Evolutionary conservation across 495 filamentous ascomycete genomes (phyloP).

Genomic region (Diplogelasinospora grovesii): DNA sequence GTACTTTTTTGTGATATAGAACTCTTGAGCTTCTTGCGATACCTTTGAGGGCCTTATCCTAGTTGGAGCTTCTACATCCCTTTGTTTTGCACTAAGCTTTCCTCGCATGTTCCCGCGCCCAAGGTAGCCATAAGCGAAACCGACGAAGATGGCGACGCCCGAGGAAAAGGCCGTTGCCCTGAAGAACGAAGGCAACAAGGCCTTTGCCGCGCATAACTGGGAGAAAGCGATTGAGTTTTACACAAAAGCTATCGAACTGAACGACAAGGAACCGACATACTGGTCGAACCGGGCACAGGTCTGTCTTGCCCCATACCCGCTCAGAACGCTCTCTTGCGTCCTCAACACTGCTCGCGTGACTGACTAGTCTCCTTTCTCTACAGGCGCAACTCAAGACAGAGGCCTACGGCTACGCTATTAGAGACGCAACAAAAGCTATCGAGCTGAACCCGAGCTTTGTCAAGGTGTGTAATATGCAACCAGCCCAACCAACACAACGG

Average conservation of each 20-base stretch:
- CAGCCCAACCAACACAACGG: too few species aligned
- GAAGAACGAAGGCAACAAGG: conserved; percentile 92
- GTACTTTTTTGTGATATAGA: not conserved
- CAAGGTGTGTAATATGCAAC: conserved; percentile 57
- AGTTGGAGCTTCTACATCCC: not conserved
- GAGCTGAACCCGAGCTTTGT: conserved; percentile 82
- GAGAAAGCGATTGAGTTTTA: conserved; percentile 76
- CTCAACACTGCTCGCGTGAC: conserved; percentile 37
- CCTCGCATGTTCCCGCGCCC: conserved; percentile 9
- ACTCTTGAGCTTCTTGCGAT: not conserved
- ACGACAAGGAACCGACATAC: conserved; percentile 79
- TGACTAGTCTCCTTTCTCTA: conserved; percentile 18
- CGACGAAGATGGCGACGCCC: conserved; percentile 22
- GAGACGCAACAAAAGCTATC: conserved; percentile 89
- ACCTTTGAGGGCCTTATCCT: too few species aligned
- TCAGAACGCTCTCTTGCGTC: not conserved
- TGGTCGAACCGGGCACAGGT: conserved; percentile 95
- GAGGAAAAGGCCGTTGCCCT: conserved; percentile 63
- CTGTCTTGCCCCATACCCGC: conserved; percentile 26
- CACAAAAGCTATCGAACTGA: conserved; percentile 79
- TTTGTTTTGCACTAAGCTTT: not conserved
- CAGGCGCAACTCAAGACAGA: conserved; percentile 94
- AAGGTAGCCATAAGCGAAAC: conserved; percentile 11
- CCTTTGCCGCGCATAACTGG: conserved; percentile 87
- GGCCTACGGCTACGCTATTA: conserved; percentile 83